Conservation (phyloP, 2,329 filamentous ascomycete species). For the Fusarium anguioides region DNA sequence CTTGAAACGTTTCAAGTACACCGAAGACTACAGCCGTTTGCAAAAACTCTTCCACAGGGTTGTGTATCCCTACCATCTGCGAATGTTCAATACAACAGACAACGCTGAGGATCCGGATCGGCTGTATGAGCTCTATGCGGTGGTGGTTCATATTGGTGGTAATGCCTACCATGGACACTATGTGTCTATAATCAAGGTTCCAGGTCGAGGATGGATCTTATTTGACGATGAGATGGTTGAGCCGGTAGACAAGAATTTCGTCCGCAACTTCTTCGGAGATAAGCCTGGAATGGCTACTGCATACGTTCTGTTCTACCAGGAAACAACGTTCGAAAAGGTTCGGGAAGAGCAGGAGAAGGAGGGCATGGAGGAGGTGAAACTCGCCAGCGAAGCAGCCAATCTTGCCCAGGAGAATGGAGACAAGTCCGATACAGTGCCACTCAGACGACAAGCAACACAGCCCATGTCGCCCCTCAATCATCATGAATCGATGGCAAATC, state of each 20-base stretch:
- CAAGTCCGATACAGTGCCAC: slow-evolving; percentile 55
- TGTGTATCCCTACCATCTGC: slow-evolving; percentile 95
- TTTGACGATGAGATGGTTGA: slow-evolving; percentile 99
- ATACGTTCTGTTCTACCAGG: slow-evolving; percentile 97
- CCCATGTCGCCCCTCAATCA: slow-evolving; percentile 60
- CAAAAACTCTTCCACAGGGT: slow-evolving; percentile 98
- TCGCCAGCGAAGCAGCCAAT: slow-evolving; percentile 67
- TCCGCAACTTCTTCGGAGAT: slow-evolving; percentile 97
- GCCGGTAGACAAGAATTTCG: slow-evolving; percentile 95
- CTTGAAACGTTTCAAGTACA: slow-evolving; percentile 98
- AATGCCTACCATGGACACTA: slow-evolving; percentile 98
- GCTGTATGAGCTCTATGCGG: slow-evolving; percentile 95
- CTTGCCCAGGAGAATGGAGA: slow-evolving; percentile 62
- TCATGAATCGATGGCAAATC: slow-evolving; percentile 64
- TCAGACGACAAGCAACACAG: slow-evolving; percentile 64
- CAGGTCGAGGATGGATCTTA: slow-evolving; percentile 93
- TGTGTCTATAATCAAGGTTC: slow-evolving; percentile 96
- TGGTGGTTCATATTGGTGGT: slow-evolving; percentile 96
- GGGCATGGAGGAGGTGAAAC: slow-evolving; percentile 70
- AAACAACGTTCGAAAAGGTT: slow-evolving; percentile 77
- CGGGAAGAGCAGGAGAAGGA: slow-evolving; percentile 86
- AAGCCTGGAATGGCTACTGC: slow-evolving; percentile 91
- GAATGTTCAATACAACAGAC: slow-evolving; percentile 97
- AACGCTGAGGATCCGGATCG: slow-evolving; percentile 94
- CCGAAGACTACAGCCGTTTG: slow-evolving; percentile 90